Conservation (phyloP, 2,329 filamentous ascomycete genomes). For the Colletotrichum agaves region DNA sequence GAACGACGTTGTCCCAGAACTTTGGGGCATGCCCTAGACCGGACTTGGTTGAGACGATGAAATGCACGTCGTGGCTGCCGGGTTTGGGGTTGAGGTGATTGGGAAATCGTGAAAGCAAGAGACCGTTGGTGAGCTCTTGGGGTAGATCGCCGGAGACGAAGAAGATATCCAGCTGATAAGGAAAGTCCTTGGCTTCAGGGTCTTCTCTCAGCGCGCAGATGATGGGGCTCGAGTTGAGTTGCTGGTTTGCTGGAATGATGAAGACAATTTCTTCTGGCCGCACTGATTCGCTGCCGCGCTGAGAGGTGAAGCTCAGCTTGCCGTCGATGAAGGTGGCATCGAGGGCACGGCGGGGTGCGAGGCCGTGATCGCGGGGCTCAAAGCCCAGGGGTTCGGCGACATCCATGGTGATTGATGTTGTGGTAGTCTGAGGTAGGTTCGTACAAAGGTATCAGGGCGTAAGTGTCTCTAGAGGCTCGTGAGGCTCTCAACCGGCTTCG, state of each 20-base stretch:
- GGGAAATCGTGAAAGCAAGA: constrained; percentile 52
- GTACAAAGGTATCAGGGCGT: too few species aligned
- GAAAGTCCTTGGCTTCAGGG: constrained; percentile 40
- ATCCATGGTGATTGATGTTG: not conserved
- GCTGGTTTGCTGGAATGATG: constrained; percentile 28
- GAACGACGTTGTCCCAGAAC: constrained; percentile 67
- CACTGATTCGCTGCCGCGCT: constrained; percentile 25
- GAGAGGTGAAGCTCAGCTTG: constrained; percentile 27
- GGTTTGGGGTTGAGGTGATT: constrained; percentile 44
- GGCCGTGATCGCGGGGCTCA: constrained; percentile 25
- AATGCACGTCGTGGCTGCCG: constrained; percentile 55
- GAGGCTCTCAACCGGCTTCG: not conserved
- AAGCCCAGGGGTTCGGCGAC: constrained; percentile 20
- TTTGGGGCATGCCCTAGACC: constrained; percentile 67
- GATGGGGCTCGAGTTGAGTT: constrained; percentile 36
- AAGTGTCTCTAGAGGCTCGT: not conserved
- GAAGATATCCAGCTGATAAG: constrained; percentile 46
- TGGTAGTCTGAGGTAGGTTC: not conserved
- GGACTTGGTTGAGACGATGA: constrained; percentile 75
- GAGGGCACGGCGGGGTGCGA: constrained; percentile 26
- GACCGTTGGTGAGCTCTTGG: constrained; percentile 48
- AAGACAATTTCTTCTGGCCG: constrained; percentile 42
- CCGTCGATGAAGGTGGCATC: constrained; percentile 33
- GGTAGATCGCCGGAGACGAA: constrained; percentile 47
- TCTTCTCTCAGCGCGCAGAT: constrained; percentile 54